Evolutionary conservation across 257 asterid genomes (phyloP), one percentile per base, ranked within the genome.

Genomic region (Solanum chmielewskii): DNA sequence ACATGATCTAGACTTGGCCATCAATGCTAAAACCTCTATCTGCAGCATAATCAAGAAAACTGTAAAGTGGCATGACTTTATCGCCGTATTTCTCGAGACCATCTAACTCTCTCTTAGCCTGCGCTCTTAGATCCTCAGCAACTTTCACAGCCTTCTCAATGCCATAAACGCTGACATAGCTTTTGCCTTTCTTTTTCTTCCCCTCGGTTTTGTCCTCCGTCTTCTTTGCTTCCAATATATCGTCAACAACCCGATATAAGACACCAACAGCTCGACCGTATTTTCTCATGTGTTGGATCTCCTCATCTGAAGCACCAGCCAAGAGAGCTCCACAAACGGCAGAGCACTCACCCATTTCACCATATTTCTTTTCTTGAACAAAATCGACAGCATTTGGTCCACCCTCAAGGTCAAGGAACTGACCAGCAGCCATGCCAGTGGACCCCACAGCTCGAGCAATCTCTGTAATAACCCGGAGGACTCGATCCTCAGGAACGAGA

Each of bases 351-450:
- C 95, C 98, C 99, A 97, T 95, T 90, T 97, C 99, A 12, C 99
- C 98, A 23, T 89, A 97, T 88, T 97, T 97, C 92, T 94, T 96
- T 83, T 95, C 97, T 88, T 94, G 97, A 44, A 95, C 94, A 33
- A 94, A 94, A 23, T 93, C 97, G 25, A 96, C 93, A 16, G 93
- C 96, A 49, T 92, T 90, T 23, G 98, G 94, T 23, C 95, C 95
- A 44, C 98, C 98, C 86, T 93, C 98, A 15, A 95, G 96, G 90
- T 95, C 99, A 9, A 95, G 68, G 37, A 96, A 92, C 90, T 96
- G 99, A 52, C 99, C 98, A 0, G 98, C 99, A 52, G 97, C 98
- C 99, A 96, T 96, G 7, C 99, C 98, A 1, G 98, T 95, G 90
- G 99, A 95, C 82, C 99, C 99, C 92, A 96, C 99, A 18, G 99